Percentiles rank a stretch among this genome's conserved stretches.
Conservation (phyloP, 495 filamentous ascomycete species). For the Lasiosphaeria miniovina region DNA sequence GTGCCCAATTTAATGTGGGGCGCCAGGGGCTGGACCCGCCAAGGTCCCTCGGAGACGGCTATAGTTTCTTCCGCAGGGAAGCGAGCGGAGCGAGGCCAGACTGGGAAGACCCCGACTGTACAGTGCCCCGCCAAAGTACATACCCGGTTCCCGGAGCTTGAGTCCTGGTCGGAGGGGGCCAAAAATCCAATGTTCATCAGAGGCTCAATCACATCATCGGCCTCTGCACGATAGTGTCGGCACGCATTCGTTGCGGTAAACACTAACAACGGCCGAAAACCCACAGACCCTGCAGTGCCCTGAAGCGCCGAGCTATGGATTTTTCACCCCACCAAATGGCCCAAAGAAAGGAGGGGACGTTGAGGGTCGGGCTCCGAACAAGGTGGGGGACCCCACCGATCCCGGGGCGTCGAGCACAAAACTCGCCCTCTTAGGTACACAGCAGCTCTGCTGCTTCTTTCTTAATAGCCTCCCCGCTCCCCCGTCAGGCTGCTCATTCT, state of each 20-base stretch:
- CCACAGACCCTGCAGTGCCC: slow-evolving; percentile 5
- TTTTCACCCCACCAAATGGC: slow-evolving; percentile 1
- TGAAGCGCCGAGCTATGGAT: slow-evolving; percentile 10
- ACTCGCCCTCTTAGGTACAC: slow-evolving; percentile 16
- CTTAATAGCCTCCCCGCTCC: slow-evolving; percentile 9
- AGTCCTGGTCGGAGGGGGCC: slow-evolving; percentile 8
- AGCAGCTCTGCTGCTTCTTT: slow-evolving; percentile 9
- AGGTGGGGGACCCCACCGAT: slow-evolving; percentile 24
- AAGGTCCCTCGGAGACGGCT: no score
- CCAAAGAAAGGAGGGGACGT: not conserved
- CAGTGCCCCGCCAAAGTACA: not conserved
- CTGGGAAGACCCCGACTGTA: not conserved
- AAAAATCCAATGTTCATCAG: slow-evolving; percentile 13
- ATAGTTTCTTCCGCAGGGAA: no score
- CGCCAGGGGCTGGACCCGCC: no score
- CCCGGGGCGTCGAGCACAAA: slow-evolving; percentile 17
- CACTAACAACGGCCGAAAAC: not conserved
- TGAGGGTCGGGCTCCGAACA: slow-evolving; percentile 22
- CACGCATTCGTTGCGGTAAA: not conserved
- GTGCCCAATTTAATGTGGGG: no score
- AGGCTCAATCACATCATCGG: slow-evolving; percentile 24
- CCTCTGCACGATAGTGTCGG: slow-evolving; percentile 14
- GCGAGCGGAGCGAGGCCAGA: not conserved
- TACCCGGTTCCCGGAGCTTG: slow-evolving; percentile 17
- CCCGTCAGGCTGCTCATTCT: slow-evolving; percentile 13